These are phyloP conservation scores for Saccharum hybrid DNA, from an alignment of 202 grass and related monocot genomes.

Conservation along the genomic window DNA sequence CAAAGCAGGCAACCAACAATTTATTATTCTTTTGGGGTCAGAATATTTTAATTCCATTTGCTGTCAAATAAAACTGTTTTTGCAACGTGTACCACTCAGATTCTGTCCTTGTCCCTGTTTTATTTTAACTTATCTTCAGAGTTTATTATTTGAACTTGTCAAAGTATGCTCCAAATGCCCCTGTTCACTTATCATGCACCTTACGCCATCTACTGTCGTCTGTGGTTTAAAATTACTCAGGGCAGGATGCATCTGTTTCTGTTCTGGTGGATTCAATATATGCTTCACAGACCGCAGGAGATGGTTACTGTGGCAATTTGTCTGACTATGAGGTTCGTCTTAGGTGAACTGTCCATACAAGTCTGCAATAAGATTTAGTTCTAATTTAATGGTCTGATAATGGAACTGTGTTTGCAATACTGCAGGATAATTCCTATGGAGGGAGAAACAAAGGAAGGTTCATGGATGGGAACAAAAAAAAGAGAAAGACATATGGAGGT, in stretches of 20 bases:
- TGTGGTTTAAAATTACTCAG: constrained; percentile 48
- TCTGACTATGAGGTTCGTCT: constrained; percentile 51
- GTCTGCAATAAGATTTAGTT: background rate
- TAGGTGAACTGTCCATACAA: background rate
- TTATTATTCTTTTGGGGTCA: background rate
- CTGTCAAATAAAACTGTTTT: background rate
- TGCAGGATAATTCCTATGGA: too few species aligned
- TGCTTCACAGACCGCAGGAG: constrained; percentile 57
- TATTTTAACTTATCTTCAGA: background rate
- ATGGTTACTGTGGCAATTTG: constrained; percentile 28
- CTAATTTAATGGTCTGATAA: too few species aligned
- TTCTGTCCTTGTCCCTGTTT: background rate
- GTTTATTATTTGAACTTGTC: too few species aligned
- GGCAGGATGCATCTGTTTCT: constrained; percentile 44
- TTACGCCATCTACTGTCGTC: constrained; percentile 17
- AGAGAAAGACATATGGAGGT: background rate
- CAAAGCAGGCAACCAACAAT: background rate
- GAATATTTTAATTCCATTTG: background rate
- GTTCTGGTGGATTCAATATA: constrained; percentile 62
- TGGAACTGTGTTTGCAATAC: too few species aligned
- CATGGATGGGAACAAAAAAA: too few species aligned
- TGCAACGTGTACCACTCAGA: background rate
- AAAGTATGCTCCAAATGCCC: too few species aligned
- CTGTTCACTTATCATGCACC: background rate
- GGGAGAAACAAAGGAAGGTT: too few species aligned